Conservation (phyloP, 208 protist species). For the Leptomonas pyrrhocoris region DNA sequence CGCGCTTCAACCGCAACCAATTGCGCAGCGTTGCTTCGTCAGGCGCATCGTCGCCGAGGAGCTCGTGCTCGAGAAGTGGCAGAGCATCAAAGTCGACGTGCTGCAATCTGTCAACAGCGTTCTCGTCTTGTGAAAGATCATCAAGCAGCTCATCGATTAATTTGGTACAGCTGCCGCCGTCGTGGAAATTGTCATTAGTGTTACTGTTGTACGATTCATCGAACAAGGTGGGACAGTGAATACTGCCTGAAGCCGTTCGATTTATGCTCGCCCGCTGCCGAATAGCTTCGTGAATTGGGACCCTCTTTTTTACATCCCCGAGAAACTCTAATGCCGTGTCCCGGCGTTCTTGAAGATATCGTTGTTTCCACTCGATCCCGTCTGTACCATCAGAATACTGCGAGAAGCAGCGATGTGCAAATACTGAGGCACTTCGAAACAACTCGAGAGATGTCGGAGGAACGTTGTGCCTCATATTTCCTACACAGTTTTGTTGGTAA, state of each 20-base stretch:
- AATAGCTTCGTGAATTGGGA: slow-evolving; percentile 78
- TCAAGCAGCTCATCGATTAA: slow-evolving; percentile 32
- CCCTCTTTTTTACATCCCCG: slow-evolving; percentile 71
- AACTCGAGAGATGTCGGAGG: neutral
- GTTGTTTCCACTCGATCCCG: slow-evolving; percentile 72
- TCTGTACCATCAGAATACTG: slow-evolving; percentile 44
- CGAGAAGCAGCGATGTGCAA: slow-evolving; percentile 11
- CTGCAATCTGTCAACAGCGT: slow-evolving; percentile 41
- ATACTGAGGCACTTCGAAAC: too few species aligned
- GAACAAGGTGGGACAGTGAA: slow-evolving; percentile 28
- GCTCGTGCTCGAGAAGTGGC: slow-evolving; percentile 55
- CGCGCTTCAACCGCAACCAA: slow-evolving; percentile 57
- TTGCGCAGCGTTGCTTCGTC: slow-evolving; percentile 43
- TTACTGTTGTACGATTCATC: slow-evolving; percentile 6
- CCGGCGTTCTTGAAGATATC: slow-evolving; percentile 69
- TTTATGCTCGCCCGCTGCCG: slow-evolving; percentile 44
- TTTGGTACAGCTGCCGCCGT: neutral
- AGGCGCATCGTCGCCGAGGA: slow-evolving; percentile 37
- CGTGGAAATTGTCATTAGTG: neutral
- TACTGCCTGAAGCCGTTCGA: slow-evolving; percentile 22
- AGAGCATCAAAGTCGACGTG: slow-evolving; percentile 44
- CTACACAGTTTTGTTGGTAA: too few species aligned
- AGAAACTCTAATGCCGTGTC: slow-evolving; percentile 67
- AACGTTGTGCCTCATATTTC: neutral
- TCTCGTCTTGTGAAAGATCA: slow-evolving; percentile 42